phyloP scores from a whole-genome alignment of 108 stramenopile species.

The Cyclostephanos tholiformis region DNA sequence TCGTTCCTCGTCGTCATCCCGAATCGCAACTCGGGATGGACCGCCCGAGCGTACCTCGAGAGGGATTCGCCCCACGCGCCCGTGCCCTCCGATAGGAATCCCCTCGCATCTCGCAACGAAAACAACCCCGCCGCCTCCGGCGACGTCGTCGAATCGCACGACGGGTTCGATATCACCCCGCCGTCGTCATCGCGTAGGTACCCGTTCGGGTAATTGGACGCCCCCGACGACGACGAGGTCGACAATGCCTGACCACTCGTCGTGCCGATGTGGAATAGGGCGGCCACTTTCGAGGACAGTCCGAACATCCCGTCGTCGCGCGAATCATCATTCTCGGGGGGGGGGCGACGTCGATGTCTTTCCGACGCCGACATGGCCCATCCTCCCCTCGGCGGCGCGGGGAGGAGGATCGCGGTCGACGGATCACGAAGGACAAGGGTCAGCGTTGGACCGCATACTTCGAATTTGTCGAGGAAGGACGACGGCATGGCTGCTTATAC shows the following conservation, averaged over 20 bases:
- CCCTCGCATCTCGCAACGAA: not conserved
- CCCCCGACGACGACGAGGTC: constrained; percentile 18
- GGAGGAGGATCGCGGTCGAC: constrained; percentile 5
- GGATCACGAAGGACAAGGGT: constrained; percentile 49
- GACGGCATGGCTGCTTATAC: not conserved
- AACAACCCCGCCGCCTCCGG: not conserved
- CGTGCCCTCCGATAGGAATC: constrained; percentile 9
- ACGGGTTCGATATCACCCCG: constrained; percentile 22
- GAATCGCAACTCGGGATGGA: constrained; percentile 40
- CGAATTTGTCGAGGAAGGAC: constrained; percentile 36
- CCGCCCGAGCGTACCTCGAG: constrained; percentile 23
- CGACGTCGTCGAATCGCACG: constrained; percentile 7
- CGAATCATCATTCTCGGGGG: not conserved
- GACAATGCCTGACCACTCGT: not conserved
- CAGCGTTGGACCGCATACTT: constrained; percentile 40
- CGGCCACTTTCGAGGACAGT: constrained; percentile 32
- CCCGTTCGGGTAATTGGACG: constrained; percentile 27
- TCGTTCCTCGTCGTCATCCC: constrained; percentile 20
- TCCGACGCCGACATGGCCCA: not conserved
- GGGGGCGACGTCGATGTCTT: not conserved
- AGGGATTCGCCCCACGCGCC: constrained; percentile 5
- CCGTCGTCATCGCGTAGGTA: constrained; percentile 47
- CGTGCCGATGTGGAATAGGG: constrained; percentile 35
- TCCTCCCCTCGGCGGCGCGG: not conserved
- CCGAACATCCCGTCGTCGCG: constrained; percentile 25